Conservation (phyloP, 176 grass and related monocot genomes). For the Dendrocalamus sinicus region DNA sequence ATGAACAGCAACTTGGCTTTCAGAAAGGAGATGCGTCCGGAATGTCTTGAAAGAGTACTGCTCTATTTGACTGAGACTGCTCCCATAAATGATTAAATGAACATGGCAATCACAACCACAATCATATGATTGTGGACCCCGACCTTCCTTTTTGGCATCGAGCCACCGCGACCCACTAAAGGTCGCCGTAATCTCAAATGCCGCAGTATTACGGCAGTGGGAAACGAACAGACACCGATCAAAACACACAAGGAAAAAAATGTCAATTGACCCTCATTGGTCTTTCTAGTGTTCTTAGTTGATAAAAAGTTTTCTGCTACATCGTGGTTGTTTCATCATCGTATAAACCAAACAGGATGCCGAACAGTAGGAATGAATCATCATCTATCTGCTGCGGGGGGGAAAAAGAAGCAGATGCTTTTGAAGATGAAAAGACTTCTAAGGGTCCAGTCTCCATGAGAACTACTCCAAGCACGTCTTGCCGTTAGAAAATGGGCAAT, state of each 20-base stretch:
- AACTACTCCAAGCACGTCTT: too few species aligned
- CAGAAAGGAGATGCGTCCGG: neutral
- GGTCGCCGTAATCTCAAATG: constrained; percentile 17
- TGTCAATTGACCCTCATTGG: neutral
- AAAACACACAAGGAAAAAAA: neutral
- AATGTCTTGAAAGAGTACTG: neutral
- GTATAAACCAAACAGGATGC: neutral
- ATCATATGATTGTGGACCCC: neutral
- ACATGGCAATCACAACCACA: neutral
- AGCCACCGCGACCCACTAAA: neutral
- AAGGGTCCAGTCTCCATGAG: too few species aligned
- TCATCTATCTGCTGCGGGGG: neutral
- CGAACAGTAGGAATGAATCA: neutral
- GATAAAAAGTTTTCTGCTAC: neutral
- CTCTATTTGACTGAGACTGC: neutral
- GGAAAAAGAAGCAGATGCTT: neutral
- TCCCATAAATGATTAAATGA: neutral
- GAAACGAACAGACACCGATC: neutral
- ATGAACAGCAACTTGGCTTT: neutral
- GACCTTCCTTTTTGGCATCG: neutral
- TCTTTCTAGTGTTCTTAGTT: neutral
- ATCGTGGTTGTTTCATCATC: neutral
- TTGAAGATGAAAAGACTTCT: neutral
- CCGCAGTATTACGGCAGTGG: neutral
- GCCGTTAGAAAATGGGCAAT: neutral